Evolutionary conservation across 2,329 filamentous ascomycete species (phyloP), one percentile per base, ranked within the genome.

Genomic region (Macrophomina pseudophaseolina): DNA sequence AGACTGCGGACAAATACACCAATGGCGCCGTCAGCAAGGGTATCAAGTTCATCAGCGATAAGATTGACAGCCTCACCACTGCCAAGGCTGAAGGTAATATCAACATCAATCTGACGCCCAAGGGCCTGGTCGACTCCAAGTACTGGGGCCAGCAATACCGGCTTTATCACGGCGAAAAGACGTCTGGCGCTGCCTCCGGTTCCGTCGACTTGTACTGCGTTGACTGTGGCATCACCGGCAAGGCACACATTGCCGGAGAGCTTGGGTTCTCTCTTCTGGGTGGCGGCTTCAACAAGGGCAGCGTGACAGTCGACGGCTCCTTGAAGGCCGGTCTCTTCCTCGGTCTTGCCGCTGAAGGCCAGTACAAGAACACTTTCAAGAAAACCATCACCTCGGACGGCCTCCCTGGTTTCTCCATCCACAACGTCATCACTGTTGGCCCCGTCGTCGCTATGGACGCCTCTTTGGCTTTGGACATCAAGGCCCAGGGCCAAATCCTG

Each of bases 381-480:
- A 46, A 60, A 28, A 33, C 42, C 16, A 60, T 60, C 28, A 32
- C 42, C 14, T 60, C 56, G 4, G 42, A 46, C 16, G 56, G 56
- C 11, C 40, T 46, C 30, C 56, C 56, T 14, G 56, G 56, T 4
- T 60, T 48, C 42, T 48, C 56, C 7, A 60, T 60, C 56, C 42
- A 44, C 56, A 60, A 60, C 38, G 28, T 46, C 56, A 60, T 48
- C 56, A 35, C 56, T 16, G 42, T 60, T n/a, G 56, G 56, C 42
- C 56, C 56, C 14, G 42, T 60, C 16, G 30, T 60, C 16, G 42
- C 56, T 40, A 60, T 60, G 40, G 56, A 60, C 42, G 56, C 42
- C 30, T 48, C 28, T 9, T 42, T 60, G 6, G 28, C 56, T 4
- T 42, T 60, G 28, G 28, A 48, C 42, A 33, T 48, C 40, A 46